Base-by-base conservation (phyloP, 306 rosid genomes). In the Pterocarpus macrocarpus region DNA sequence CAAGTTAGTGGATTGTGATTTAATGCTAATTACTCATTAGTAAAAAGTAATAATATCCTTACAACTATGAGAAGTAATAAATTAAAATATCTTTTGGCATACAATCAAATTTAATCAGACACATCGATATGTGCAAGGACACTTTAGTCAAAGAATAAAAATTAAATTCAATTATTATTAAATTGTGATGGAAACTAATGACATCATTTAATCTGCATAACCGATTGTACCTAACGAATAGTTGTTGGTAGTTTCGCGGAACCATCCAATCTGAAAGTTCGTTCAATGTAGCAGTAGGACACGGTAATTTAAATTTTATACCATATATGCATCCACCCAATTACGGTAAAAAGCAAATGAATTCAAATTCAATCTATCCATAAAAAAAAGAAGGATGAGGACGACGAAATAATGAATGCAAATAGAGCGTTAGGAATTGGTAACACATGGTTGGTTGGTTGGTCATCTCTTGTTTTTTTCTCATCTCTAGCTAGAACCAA, bases 381-480 rank as follows among this genome's bases (percentile, higher is more conserved):
- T 4, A 44, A 43, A 1, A 33, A n/a, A 3, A 2, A 33, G 12
- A 11, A 35, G 10, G 33, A 33, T 50, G 47, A 44, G 64, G 43
- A 13, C 28, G 4, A 2, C 0, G 49, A 30, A n/a, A n/a, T 33
- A 56, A 57, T 43, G 69, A 14, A 58, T 41, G 39, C 34, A 34
- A 44, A 39, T 41, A 47, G 3, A 13, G 10, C 8, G 61, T 55
- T n/a, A 55, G 61, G 28, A 52, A 1, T 55, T 55, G 0, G 49
- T 0, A 68, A 74, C 64, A 81, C 61, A 34, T 76, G 81, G 45
- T 49, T 82, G 39, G 81, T 74, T 43, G 0, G 28, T 22, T 4
- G 9, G 33, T 33, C 44, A 32, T 74, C 3, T 47, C 64, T 57
- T 2, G 34, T 47, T 81, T 49, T 75, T 45, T 43, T 56, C 28